phyloP scores from a whole-genome alignment of 1,139 yeast species.

The Tardiomyces depauwii region DNA sequence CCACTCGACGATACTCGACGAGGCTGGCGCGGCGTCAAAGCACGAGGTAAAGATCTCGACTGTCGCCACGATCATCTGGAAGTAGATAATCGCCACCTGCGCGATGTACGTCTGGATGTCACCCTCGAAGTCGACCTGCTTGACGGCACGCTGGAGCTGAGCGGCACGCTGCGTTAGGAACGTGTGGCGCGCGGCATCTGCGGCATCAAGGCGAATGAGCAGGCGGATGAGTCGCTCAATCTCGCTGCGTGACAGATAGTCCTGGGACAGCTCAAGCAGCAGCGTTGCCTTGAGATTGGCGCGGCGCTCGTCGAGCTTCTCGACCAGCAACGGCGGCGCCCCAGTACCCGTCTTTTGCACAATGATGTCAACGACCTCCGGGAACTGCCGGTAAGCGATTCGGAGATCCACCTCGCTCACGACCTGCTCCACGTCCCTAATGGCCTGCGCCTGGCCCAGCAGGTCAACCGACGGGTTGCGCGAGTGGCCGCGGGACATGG shows the following conservation, averaged over 20 bases:
- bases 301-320: constrained; percentile 21
- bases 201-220: constrained; percentile 32
- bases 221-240: constrained; percentile 23
- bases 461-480: not conserved
- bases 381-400: constrained; percentile 49
- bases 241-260: constrained; percentile 22
- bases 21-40: constrained; percentile 27
- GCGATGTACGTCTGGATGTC: constrained; percentile 44
- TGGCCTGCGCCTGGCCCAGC: constrained; percentile 1
- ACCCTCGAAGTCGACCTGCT: constrained; percentile 42
- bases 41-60: constrained; percentile 35
- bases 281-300: constrained; percentile 16
- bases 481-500: not conserved
- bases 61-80: constrained; percentile 42
- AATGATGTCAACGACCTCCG: constrained; percentile 43
- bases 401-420: constrained; percentile 58
- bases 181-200: constrained; percentile 37
- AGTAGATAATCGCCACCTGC: constrained; percentile 49
- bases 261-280: constrained; percentile 25
- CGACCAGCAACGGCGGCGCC: constrained; percentile 8
- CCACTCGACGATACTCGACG: constrained; percentile 51
- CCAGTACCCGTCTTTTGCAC: constrained; percentile 2
- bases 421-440: constrained; percentile 45
- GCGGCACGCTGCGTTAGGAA: constrained; percentile 37
- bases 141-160: constrained; percentile 34